Base-by-base conservation (phyloP, 2,329 filamentous ascomycete species). In the Fusarium irregulare region DNA sequence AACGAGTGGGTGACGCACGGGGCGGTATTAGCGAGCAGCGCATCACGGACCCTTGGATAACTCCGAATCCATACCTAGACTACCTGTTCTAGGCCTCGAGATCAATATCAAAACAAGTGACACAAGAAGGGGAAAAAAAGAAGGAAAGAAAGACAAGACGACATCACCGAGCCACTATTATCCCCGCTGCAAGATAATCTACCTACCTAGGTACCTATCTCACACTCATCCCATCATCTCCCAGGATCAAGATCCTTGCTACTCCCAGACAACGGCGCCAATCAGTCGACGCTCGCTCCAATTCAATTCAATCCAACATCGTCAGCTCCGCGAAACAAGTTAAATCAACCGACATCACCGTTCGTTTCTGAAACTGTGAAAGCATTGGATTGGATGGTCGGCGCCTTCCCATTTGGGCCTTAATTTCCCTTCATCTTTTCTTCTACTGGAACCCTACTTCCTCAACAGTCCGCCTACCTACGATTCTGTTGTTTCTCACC, bases 261-360 rank as follows among this genome's bases (percentile, higher is more conserved):
- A 53, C 48, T 75, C 71, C 68, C 64, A 66, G 63, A 73, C 72
- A 50, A 60, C 73, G 66, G 71, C 68, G 66, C 73, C 71, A 74
- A 75, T 72, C 68, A 72, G 61, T 72, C 47, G 55, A 65, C 64
- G 58, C 63, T 60, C 49, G 57, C 65, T 67, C 56, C 58, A 68
- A 48, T 56, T 58, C 58, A 68, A 48, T 56, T 56, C 57, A 58
- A 63, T 64, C 56, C 62, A 67, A 48, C 57, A 73, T 65, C 64
- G 51, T 61, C 67, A 68, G 60, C 66, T 48, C 46, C 40, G 21
- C 28, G 60, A 58, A 42, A 62, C 63, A 63, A 71, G 28, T 54
- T 53, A 41, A 42, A 42, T 21, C 49, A 56, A 64, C 71, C 71
- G 62, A 69, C 72, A 72, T 64, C 63, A 56, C 49, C 20, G 40